Base-by-base conservation (phyloP, 495 filamentous ascomycete genomes). In the Oidiodendron maius region DNA sequence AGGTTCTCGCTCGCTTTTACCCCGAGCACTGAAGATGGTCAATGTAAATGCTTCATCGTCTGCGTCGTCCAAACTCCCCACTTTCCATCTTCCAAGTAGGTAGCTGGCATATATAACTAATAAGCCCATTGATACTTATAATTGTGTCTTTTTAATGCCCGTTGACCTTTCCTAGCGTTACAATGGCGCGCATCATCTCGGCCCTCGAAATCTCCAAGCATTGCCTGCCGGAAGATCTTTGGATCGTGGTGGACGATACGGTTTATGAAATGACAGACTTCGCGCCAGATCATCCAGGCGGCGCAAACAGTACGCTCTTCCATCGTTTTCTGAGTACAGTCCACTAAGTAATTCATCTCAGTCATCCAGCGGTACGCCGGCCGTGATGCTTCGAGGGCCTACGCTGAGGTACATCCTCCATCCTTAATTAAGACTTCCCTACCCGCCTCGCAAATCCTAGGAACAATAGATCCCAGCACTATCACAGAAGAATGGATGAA, bases 211-310 rank as follows among this genome's bases (percentile, higher is more conserved):
- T 89, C 39, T 70, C 77, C 1, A 64, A 71, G 46, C 86, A 91
- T 58, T 78, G 74, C 44, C 76, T 74, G 0, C 63, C 75, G 0
- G 67, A 75, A 15, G 81, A 86, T 62, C 85, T 87, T 58, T 94
- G 86, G 87, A 77, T 91, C 21, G 78, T 86, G 24, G 71, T 94
- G 3, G 77, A 87, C 55, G 77, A 77, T 40, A 68, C 73, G 18
- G 86, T 91, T 10, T 94, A 87, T 71, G 83, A 94, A 60, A 72
- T 93, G 40, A 83, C 74, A 6, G 72, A 80, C 15, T 86, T 87
- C 47, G 63, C 76, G 1, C 69, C 71, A 1, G 70, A 79, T 35
- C 83, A 87, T 53, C 83, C 83, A 3, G 83, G 82, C 1, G 83
- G 83, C 17, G 60, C 71, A 10, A 56, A 48, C 22, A 70, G 75